These are phyloP conservation scores for Achaetomiella virescens DNA, from an alignment of 495 filamentous ascomycete species.

Conservation along the genomic window DNA sequence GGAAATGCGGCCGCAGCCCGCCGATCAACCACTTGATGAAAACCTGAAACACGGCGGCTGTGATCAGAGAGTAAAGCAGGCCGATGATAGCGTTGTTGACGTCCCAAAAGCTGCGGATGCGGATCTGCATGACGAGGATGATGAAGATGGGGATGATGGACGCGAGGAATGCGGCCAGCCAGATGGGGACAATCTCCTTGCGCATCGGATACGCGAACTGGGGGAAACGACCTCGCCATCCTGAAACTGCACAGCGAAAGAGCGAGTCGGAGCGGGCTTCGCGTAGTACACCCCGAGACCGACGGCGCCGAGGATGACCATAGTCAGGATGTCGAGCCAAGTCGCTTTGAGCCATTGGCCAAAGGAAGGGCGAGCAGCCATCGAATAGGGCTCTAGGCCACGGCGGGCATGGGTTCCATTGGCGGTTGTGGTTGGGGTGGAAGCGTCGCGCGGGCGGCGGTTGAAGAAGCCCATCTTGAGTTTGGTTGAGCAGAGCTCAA, in stretches of 20 bases:
- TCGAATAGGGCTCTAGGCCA: neutral
- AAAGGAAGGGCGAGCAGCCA: neutral
- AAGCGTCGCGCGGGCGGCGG: too few relatives aligned
- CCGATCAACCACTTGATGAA: constrained; percentile 26
- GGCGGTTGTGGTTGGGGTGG: too few relatives aligned
- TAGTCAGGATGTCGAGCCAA: constrained; percentile 54
- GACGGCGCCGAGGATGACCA: constrained; percentile 52
- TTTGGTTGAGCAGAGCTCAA: too few relatives aligned
- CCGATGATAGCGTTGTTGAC: constrained; percentile 57
- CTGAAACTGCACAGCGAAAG: constrained; percentile 27
- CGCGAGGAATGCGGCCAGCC: constrained; percentile 50
- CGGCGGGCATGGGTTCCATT: too few relatives aligned
- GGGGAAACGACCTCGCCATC: constrained; percentile 51
- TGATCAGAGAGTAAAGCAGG: constrained; percentile 53
- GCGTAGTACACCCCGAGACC: constrained; percentile 55
- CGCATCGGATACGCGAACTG: constrained; percentile 55
- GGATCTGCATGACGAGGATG: constrained; percentile 53
- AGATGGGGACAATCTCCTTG: constrained; percentile 58
- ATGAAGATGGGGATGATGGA: constrained; percentile 52
- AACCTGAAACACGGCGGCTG: constrained; percentile 52
- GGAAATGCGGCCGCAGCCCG: constrained; percentile 47
- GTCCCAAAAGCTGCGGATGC: constrained; percentile 60
- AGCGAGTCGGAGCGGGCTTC: constrained; percentile 46
- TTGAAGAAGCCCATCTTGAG: too few relatives aligned
- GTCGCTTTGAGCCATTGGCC: constrained; percentile 46